phyloP scores from a whole-genome alignment of 257 asterid species.

The Asclepias syriaca region DNA sequence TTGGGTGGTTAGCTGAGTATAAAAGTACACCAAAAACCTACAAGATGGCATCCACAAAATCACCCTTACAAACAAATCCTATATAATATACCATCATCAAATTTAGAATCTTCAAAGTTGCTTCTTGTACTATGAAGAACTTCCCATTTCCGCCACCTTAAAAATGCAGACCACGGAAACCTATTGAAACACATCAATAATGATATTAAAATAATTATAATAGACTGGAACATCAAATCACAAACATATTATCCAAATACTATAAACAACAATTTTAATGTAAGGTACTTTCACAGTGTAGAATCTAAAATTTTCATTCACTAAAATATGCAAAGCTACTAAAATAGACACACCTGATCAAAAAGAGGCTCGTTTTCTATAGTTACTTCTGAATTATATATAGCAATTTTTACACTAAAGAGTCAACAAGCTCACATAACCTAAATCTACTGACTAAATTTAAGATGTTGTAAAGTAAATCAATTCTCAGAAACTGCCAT shows the following conservation, averaged over 20 bases:
- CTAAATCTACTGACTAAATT: no score
- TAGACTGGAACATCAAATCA: neutral
- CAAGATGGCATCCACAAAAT: neutral
- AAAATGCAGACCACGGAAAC: neutral
- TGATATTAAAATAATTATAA: neutral
- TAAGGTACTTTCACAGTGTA: neutral
- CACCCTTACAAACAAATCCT: constrained; percentile 1
- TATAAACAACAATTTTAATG: neutral
- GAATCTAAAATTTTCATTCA: neutral
- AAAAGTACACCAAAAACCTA: neutral
- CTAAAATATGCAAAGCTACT: no score
- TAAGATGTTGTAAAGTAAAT: no score
- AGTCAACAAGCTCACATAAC: no score
- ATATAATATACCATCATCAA: neutral
- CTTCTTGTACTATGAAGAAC: neutral
- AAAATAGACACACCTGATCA: no score
- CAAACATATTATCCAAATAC: neutral
- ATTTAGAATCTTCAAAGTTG: neutral
- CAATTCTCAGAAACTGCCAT: no score
- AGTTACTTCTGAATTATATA: no score
- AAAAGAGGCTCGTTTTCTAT: no score
- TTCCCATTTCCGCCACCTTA: neutral
- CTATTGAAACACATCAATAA: neutral
- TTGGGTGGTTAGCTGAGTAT: neutral
- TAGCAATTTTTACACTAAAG: no score